A percentile compares a stretch with the other conserved stretches of the same genome.
Conservation (phyloP, 257 asterid genomes). For the Nicotiana sylvestris region DNA sequence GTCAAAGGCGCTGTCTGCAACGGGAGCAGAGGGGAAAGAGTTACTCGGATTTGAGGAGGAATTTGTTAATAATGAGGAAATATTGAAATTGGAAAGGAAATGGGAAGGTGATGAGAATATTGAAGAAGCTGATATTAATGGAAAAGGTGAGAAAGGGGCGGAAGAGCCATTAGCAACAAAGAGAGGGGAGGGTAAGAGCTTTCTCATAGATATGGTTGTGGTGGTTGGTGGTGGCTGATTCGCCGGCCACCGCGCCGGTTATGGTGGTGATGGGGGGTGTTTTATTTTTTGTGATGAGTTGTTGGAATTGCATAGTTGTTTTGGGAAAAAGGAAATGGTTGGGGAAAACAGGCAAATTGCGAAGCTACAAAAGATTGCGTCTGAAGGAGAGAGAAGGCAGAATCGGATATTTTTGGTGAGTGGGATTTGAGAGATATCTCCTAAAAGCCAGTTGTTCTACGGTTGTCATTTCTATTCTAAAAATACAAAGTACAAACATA, state of each 20-base stretch:
- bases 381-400: not conserved
- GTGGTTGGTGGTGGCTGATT: constrained; percentile 12
- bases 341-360: not conserved
- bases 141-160: constrained; percentile 10
- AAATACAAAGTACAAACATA: not conserved
- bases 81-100: not conserved
- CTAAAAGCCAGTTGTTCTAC: not conserved
- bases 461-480: not conserved
- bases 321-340: not conserved
- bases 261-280: constrained; percentile 14
- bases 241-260: constrained; percentile 28
- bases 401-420: not conserved
- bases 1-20: constrained; percentile 33
- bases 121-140: not conserved
- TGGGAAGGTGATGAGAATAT: not conserved
- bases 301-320: constrained; percentile 38
- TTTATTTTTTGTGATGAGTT: not conserved
- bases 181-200: constrained; percentile 7
- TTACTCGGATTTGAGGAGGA: not conserved
- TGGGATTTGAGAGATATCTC: not conserved
- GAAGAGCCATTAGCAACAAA: constrained; percentile 15
- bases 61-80: not conserved
- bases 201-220: constrained; percentile 41
- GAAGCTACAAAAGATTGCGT: not conserved
- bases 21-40: constrained; percentile 21